Conservation (phyloP, 257 asterid genomes). For the Vinca minor region DNA sequence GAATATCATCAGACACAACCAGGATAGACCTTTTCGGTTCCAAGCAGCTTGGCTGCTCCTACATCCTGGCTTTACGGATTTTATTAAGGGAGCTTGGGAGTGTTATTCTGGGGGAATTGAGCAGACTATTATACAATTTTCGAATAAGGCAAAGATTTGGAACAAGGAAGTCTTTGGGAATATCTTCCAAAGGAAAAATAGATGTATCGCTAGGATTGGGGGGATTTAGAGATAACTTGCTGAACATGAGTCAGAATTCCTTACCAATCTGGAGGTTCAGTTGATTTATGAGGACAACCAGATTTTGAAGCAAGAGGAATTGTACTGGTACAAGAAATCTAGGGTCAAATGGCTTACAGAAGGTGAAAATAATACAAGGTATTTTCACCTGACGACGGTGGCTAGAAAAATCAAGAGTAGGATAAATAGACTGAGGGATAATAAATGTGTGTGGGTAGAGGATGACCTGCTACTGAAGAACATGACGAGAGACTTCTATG, state of each 20-base stretch:
- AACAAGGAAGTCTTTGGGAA: not conserved
- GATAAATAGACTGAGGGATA: not conserved
- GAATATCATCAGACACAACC: not conserved
- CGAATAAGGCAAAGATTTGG: not conserved
- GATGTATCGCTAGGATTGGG: not conserved
- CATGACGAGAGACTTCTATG: not conserved
- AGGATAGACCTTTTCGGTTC: not conserved
- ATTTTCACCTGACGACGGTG: not conserved
- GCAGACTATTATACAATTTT: not conserved
- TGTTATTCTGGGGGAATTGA: too few species aligned
- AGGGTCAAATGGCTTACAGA: not conserved
- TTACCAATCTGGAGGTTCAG: not conserved
- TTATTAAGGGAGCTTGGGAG: not conserved
- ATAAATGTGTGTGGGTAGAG: not conserved
- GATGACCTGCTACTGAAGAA: not conserved
- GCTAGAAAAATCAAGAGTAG: too few species aligned
- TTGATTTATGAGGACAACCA: not conserved
- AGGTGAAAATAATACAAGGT: not conserved
- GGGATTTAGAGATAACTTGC: not conserved
- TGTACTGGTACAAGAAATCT: not conserved
- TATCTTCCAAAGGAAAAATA: not conserved
- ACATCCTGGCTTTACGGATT: not conserved
- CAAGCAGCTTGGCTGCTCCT: not conserved
- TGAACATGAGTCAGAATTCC: not conserved
- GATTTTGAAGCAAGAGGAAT: not conserved